Evolutionary conservation across 1,284 basidiomycete genomes (phyloP), one percentile per base, ranked within the genome.

Genomic region (Puccinia polysora): DNA sequence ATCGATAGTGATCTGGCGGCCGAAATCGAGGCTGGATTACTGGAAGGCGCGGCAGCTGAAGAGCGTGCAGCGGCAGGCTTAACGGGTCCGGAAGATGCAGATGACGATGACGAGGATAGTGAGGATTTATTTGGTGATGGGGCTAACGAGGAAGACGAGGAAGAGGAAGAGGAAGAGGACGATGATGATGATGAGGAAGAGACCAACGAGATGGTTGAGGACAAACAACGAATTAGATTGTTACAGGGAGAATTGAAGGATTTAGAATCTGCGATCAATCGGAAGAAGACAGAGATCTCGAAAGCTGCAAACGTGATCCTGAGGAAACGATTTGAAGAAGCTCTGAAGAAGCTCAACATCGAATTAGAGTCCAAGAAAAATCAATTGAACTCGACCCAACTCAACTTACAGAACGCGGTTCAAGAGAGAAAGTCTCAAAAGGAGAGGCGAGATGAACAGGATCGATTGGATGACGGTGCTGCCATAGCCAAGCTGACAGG

Each of bases 241-340:
- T 81, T 95, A 75, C 89, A 88, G 74, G 90, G 91, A 78, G 93
- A 96, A 81, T 92, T 95, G 75, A 84, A 87, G 67, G 91, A 94
- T 78, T 81, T 96, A 74, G 90, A 96, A 80, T 86, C 87, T 59
- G 91, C 90, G 7, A 89, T 96, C 23, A 84, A 87, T 58, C 89
- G 89, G 84, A 96, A 95, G 82, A 86, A 86, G 74, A 84, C 83
- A 30, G 90, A 95, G 78, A 88, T 94, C 73, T 85, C 88, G n/a
- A 88, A 87, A 74, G 90, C 90, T 47, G 86, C 86, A 12, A 97
- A 96, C 79, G 88, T 89, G 25, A 86, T 96, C 32, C 23, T 70
- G 12, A 45, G 68, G 6, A 70, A 62, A 53, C 45, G 68, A 23
- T 70, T 70, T 34, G 58, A 70, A 49, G 68, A 70, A 40, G 68